Evolutionary conservation across 371 early-diverging fungal species (phyloP).

Genomic region (Dinochytrium kinnereticum): DNA sequence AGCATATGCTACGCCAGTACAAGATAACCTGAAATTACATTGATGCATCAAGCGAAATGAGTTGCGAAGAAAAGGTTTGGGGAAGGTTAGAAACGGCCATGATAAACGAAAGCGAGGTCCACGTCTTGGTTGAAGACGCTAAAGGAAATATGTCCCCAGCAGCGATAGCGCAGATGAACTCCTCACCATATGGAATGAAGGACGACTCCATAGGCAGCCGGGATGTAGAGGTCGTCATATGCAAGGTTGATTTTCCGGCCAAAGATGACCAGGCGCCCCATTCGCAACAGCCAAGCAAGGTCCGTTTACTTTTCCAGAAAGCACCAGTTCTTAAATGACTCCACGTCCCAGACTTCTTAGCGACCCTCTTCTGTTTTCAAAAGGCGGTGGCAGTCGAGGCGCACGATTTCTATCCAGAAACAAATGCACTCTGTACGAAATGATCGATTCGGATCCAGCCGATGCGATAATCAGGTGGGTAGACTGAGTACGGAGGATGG

Average conservation of each 20-base stretch:
- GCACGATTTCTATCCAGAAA: no score
- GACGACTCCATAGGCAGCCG: conserved; percentile 30
- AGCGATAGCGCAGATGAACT: not conserved
- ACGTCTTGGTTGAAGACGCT: not conserved
- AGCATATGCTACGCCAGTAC: conserved; percentile 20
- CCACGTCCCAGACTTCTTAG: no score
- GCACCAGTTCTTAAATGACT: no score
- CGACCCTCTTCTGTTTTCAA: no score
- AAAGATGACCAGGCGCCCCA: conserved; percentile 45
- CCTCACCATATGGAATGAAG: conserved; percentile 32
- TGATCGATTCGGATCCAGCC: no score
- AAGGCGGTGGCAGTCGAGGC: no score
- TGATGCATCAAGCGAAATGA: not conserved
- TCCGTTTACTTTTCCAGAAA: no score
- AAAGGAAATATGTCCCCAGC: not conserved
- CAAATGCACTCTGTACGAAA: no score
- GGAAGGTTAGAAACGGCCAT: no score
- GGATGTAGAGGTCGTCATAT: conserved; percentile 43
- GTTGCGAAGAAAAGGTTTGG: not conserved
- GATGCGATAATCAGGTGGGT: no score
- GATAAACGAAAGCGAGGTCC: not conserved
- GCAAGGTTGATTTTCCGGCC: conserved; percentile 40
- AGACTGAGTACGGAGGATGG: not conserved
- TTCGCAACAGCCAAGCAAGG: conserved; percentile 15
- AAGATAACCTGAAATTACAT: conserved; percentile 38